Evolutionary conservation across 2,329 filamentous ascomycete species (phyloP), one percentile per base, ranked within the genome.

Genomic region (Didymella arachidicola): DNA sequence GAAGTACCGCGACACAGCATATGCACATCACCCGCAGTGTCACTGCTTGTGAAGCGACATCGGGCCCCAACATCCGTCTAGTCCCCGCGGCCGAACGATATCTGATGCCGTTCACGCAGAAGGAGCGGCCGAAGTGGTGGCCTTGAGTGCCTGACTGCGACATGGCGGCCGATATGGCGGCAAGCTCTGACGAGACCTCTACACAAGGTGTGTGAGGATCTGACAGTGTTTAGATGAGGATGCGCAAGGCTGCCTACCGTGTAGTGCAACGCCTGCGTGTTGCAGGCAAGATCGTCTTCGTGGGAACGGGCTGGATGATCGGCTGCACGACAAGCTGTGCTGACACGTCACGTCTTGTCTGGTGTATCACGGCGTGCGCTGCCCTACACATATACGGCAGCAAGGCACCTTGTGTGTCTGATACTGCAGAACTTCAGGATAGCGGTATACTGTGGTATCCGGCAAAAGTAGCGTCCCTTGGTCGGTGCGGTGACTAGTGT

Each of bases 1-100:
- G 49, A 25, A 29, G 11, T 12, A 22, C 10, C 2, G 19, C 12
- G 18, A 19, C 11, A 32, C 19, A 10, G 48, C 39, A 26, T 38
- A 42, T 52, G 49, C 41, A 44, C 32, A 44, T 36, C 48, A 43
- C 11, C 25, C 19, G 39, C 39, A 26, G 49, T 52, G 22, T 18
- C 19, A 32, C 49, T 32, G 39, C 25, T 8, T 29, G 5, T 16
- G 12, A 22, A 44, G 49, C 49, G 22, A 44, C 8, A 22, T 38
- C 22, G 49, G 49, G 30, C 19, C 10, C 22, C 19, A 5, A 25
- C 19, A 22, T 38, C 12, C 30, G 18, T 22, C 25, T 16, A 16
- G n/a, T 19, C 3, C 26, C 43, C 5, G 43, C 4, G 4, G n/a
- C 30, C 26, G 27, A 45, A 45, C 26, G 10, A 45, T 4, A 7